Evolutionary conservation across 257 asterid genomes (phyloP), one percentile per base, ranked within the genome.

Genomic region (Capsicum pubescens): DNA sequence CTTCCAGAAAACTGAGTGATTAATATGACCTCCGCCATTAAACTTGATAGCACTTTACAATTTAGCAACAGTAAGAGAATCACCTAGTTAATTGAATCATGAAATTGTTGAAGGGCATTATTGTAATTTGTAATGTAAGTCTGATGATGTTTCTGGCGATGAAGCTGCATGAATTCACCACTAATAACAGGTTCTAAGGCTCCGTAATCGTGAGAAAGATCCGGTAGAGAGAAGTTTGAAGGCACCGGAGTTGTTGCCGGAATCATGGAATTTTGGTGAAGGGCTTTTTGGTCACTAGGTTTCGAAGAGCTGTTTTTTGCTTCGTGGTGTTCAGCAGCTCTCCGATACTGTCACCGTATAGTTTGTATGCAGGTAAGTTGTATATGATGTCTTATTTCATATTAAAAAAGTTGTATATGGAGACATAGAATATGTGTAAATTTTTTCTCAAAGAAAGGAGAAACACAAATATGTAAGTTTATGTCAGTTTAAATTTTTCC

Each of bases 21-120:
- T n/a, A n/a, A n/a, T n/a, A n/a, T n/a, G n/a, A 93, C 99, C 98
- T 92, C 99, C 99, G 90, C 98, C 98, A 35, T 95, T 95, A 87
- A 95, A 95, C 88, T 94, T 95, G 93, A 95, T 91, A 83, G 97
- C 95, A 85, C 92, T 86, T 86, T 95, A 98, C 89, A 95, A 87
- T 91, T 95, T 94, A 90, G 90, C 95, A 11, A 87, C 89, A 57
- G 95, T 80, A 79, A 93, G 74, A 15, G 93, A 87, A 50, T 95
- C 64, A 42, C 97, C 85, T 89, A 90, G 48, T 89, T 32, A 52
- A 90, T 83, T 55, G 98, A 98, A 52, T 87, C 85, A 67, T 92
- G 92, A 68, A 95, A 97, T 90, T 93, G 98, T 85, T 95, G 98
- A 10, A 95, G 89, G 21, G 98, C 95, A 74, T 94, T 94, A 69